Conservation (phyloP, 2,329 filamentous ascomycete genomes). For the Fusarium equiseti region DNA sequence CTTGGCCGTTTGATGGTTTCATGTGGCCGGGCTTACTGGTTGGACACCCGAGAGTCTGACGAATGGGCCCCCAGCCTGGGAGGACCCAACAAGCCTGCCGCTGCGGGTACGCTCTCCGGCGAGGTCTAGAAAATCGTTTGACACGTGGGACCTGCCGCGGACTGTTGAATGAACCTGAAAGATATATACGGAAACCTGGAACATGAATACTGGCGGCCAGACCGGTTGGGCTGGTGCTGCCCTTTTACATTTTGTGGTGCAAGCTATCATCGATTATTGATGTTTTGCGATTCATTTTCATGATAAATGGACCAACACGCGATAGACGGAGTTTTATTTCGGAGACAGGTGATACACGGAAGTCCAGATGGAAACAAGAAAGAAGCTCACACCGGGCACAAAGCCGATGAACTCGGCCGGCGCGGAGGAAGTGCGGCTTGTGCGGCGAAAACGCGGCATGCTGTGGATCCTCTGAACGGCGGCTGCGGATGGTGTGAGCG, state of each 20-base stretch:
- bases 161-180: conserved; percentile 6
- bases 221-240: conserved; percentile 9
- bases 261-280: conserved; percentile 6
- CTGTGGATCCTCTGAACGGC: conserved; percentile 20
- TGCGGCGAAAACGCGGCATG: conserved; percentile 47
- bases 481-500: conserved; percentile 30
- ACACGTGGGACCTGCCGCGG: conserved; percentile 18
- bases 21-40: conserved; percentile 82
- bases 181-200: conserved; percentile 7
- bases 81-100: conserved; percentile 68
- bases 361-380: conserved; percentile 18
- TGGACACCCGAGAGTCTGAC: conserved; percentile 74
- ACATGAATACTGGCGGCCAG: conserved; percentile 20
- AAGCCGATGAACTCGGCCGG: conserved; percentile 37
- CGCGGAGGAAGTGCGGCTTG: conserved; percentile 41
- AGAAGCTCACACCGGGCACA: conserved; percentile 32
- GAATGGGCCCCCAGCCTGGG: conserved; percentile 75
- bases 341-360: conserved; percentile 11
- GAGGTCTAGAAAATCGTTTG: conserved; percentile 46
- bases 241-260: conserved; percentile 20
- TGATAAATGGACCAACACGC: conserved; percentile 17
- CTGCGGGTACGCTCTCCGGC: conserved; percentile 52
- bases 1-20: conserved; percentile 83
- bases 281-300: conserved; percentile 29
- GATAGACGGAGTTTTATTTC: conserved; percentile 36